Conservation (phyloP, 1,139 yeast species). For the Pichiaceae sp. region DNA sequence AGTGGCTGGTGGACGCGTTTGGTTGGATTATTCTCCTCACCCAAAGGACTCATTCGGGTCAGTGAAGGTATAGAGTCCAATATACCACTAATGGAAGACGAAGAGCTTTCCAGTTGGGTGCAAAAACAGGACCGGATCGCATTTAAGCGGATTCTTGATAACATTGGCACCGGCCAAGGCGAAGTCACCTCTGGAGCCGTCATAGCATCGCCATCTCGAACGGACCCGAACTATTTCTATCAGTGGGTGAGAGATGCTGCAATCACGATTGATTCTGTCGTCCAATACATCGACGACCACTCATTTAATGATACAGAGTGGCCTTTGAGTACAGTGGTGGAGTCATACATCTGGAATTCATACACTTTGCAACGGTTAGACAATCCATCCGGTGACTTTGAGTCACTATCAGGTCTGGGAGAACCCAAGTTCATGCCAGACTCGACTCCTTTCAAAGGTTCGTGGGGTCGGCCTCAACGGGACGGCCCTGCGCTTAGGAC, state of each 20-base stretch:
- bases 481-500: constrained; percentile 90
- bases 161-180: constrained; percentile 40
- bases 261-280: constrained; percentile 61
- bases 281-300: constrained; percentile 42
- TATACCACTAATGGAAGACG: too few relatives aligned
- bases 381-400: constrained; percentile 64
- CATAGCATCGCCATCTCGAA: constrained; percentile 73
- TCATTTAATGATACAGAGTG: constrained; percentile 24
- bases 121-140: too few relatives aligned
- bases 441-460: constrained; percentile 48
- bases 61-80: too few relatives aligned
- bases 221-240: constrained; percentile 68
- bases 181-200: constrained; percentile 61
- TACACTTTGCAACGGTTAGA: constrained; percentile 51
- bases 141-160: constrained; percentile 46
- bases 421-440: constrained; percentile 81
- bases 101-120: too few relatives aligned
- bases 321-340: constrained; percentile 32
- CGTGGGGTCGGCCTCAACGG: constrained; percentile 94
- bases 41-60: too few relatives aligned
- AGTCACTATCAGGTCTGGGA: constrained; percentile 55
- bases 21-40: too few relatives aligned
- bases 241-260: constrained; percentile 94
- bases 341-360: constrained; percentile 54
- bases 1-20: too few relatives aligned